Conservation (phyloP, 1,284 basidiomycete species). For the Lignosus rhinocerotis region DNA sequence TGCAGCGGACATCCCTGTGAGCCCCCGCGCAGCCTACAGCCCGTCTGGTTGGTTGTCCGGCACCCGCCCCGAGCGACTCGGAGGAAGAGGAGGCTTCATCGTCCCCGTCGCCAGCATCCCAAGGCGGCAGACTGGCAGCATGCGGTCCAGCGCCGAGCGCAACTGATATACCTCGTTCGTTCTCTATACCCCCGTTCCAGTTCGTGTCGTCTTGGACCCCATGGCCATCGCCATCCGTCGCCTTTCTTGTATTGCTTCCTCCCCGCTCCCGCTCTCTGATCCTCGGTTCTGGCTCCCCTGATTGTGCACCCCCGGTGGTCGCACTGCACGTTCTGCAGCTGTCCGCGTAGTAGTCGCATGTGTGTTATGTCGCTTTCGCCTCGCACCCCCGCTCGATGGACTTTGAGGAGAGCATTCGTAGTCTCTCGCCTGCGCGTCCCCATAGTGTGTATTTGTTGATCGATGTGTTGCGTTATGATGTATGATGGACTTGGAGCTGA, state of each 20-base stretch:
- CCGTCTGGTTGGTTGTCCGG: too few species aligned
- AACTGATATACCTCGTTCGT: too few species aligned
- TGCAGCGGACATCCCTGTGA: background rate
- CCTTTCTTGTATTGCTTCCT: background rate
- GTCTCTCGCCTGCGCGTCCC: background rate
- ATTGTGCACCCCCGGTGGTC: background rate
- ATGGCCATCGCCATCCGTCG: background rate
- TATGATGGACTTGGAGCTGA: background rate
- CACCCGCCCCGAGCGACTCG: too few species aligned
- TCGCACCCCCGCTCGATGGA: background rate
- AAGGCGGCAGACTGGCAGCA: too few species aligned
- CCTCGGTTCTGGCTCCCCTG: background rate
- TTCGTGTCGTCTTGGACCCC: too few species aligned
- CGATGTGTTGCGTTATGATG: background rate
- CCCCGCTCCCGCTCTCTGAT: background rate
- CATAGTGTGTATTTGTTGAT: background rate
- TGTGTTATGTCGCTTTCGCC: background rate
- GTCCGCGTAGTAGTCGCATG: too few species aligned
- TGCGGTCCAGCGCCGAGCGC: too few species aligned
- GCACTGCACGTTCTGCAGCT: background rate
- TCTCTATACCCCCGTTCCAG: too few species aligned
- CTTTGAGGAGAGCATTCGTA: too few species aligned
- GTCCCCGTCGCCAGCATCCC: too few species aligned
- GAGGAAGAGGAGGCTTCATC: too few species aligned
- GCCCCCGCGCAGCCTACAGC: too few species aligned